These are phyloP conservation scores for Trichoderma sp. DNA, from an alignment of 2,329 filamentous ascomycete genomes.

Conservation along the genomic window DNA sequence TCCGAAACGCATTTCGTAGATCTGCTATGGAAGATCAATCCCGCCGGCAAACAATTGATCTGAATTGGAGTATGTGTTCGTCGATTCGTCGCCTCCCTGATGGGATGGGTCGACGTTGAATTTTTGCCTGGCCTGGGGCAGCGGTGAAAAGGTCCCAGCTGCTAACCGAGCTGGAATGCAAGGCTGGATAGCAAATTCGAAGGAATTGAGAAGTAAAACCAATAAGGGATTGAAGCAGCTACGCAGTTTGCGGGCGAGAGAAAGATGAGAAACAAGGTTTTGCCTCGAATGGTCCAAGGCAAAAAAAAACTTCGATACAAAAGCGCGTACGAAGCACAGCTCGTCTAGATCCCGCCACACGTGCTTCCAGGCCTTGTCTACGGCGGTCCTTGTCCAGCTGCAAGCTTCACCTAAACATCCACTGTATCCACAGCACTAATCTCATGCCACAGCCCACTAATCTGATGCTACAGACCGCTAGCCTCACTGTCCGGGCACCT, in stretches of 20 bases:
- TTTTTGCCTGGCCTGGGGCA: neutral
- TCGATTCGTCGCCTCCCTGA: neutral
- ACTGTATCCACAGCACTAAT: neutral
- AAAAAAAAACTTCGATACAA: neutral
- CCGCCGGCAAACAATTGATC: neutral
- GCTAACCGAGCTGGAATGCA: neutral
- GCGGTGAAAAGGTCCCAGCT: neutral
- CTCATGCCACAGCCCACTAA: neutral
- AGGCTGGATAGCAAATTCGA: neutral
- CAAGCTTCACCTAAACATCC: neutral
- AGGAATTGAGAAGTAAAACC: neutral
- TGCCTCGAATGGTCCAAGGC: neutral
- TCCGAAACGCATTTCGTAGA: slow-evolving; percentile 80
- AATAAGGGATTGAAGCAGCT: neutral
- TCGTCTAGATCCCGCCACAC: neutral
- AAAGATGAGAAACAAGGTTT: neutral
- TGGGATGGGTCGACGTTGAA: neutral
- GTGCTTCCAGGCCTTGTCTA: slow-evolving; percentile 6
- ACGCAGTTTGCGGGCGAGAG: neutral
- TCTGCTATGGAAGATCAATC: neutral
- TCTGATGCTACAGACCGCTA: neutral
- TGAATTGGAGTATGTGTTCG: neutral
- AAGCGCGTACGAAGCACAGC: neutral
- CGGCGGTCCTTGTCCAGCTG: neutral
- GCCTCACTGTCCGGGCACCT: slow-evolving; percentile 3